Evolutionary conservation across 805 yeast species (phyloP).

Genomic region (Kluyveromyces dobzhanskii): DNA sequence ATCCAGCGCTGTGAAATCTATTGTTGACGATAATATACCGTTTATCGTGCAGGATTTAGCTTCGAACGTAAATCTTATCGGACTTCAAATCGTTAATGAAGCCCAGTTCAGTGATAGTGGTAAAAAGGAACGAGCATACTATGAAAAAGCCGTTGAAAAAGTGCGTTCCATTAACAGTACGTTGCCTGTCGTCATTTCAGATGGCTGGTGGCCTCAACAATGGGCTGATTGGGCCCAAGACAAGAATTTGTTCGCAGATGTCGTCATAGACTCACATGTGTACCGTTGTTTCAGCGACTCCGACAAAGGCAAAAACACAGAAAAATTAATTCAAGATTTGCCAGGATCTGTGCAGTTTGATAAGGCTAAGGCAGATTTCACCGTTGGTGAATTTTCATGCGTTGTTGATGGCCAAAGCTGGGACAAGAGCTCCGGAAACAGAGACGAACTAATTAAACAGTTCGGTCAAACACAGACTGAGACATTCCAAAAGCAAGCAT

Average conservation of each 20-base stretch:
- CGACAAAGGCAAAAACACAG: constrained; percentile 60
- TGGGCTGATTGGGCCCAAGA: constrained; percentile 58
- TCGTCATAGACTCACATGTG: constrained; percentile 76
- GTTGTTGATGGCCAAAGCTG: constrained; percentile 74
- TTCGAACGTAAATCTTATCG: constrained; percentile 60
- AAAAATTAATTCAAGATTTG: constrained; percentile 52
- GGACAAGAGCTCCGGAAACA: constrained; percentile 40
- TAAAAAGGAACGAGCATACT: constrained; percentile 48
- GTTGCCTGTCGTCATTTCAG: constrained; percentile 75
- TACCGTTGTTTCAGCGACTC: constrained; percentile 78
- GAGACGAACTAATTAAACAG: constrained; percentile 47
- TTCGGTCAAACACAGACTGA: constrained; percentile 53
- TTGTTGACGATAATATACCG: constrained; percentile 43
- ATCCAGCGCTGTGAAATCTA: constrained; percentile 33
- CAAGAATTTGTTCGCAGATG: constrained; percentile 39
- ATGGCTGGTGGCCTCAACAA: constrained; percentile 87
- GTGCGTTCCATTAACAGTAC: constrained; percentile 47
- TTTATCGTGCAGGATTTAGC: constrained; percentile 56
- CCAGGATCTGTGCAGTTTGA: constrained; percentile 40
- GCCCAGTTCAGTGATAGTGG: constrained; percentile 55
- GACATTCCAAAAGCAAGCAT: constrained; percentile 44
- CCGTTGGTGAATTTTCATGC: constrained; percentile 88
- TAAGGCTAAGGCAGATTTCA: constrained; percentile 48
- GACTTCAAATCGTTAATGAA: constrained; percentile 82
- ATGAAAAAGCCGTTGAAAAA: constrained; percentile 50